Percentiles rank a stretch among this genome's conserved stretches.
Conservation (phyloP, 1,139 yeast genomes). For the Debaryomyces udenii region DNA sequence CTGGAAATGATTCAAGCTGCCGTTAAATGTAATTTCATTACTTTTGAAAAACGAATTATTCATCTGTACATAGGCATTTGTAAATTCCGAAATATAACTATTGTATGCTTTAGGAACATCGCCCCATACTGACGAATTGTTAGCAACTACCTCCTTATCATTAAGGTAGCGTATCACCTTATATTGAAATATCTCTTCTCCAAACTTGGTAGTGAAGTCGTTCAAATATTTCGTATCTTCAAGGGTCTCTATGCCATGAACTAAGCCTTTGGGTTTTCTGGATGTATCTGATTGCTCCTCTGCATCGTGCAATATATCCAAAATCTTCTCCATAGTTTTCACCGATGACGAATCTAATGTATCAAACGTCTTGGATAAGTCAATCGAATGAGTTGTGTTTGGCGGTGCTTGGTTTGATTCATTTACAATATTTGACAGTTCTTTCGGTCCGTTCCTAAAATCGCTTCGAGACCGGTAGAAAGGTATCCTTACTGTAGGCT, state of each 20-base stretch:
- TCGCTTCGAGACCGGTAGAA: not conserved
- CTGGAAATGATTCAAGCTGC: constrained; percentile 13
- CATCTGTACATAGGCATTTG: constrained; percentile 9
- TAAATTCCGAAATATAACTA: constrained; percentile 2
- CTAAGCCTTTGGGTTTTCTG: not conserved
- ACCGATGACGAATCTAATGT: constrained; percentile 18
- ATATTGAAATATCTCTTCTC: constrained; percentile 21
- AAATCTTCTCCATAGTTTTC: constrained; percentile 21
- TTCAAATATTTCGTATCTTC: constrained; percentile 10
- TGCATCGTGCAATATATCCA: constrained; percentile 17
- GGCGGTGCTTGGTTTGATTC: not conserved
- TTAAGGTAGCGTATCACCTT: constrained; percentile 20
- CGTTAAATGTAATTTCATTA: constrained; percentile 13
- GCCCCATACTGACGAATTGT: constrained; percentile 16
- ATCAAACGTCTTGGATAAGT: constrained; percentile 15
- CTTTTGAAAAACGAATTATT: constrained; percentile 15
- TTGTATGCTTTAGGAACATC: constrained; percentile 6
- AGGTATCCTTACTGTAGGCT: not conserved
- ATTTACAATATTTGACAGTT: not conserved
- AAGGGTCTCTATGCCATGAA: constrained; percentile 5
- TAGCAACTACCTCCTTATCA: constrained; percentile 15
- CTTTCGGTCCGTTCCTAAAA: not conserved
- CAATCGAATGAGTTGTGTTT: constrained; percentile 3
- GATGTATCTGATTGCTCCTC: constrained; percentile 11
- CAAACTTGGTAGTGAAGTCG: constrained; percentile 14